Percentiles rank a stretch among this genome's conserved stretches.
Conservation (phyloP, 2,329 filamentous ascomycete genomes). For the Whalleya microplaca region DNA sequence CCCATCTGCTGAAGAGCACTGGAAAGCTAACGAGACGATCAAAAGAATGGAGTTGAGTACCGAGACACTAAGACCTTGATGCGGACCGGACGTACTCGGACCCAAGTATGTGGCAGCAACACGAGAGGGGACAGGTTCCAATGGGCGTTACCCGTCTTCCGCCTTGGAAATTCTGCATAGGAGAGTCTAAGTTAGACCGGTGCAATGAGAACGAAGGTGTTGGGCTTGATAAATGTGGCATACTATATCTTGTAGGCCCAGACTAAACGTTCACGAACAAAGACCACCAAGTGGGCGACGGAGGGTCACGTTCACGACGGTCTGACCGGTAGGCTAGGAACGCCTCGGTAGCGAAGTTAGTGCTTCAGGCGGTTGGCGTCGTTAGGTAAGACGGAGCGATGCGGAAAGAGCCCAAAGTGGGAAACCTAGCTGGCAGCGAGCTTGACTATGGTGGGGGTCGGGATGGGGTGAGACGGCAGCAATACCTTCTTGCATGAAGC, state of each 20-base stretch:
- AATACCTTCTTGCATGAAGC: slow-evolving; percentile 23
- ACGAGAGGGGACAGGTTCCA: slow-evolving; percentile 16
- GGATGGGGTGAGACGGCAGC: slow-evolving; percentile 20
- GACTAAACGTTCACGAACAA: slow-evolving; percentile 12
- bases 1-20: slow-evolving; percentile 7
- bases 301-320: slow-evolving; percentile 25
- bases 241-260: slow-evolving; percentile 15
- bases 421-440: background rate
- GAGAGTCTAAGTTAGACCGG: slow-evolving; percentile 10
- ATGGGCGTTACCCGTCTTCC: slow-evolving; percentile 14
- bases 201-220: slow-evolving; percentile 4
- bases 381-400: slow-evolving; percentile 20
- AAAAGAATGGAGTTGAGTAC: slow-evolving; percentile 11
- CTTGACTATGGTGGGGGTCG: slow-evolving; percentile 19
- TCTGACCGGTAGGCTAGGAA: slow-evolving; percentile 17
- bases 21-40: slow-evolving; percentile 6
- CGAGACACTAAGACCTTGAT: slow-evolving; percentile 5
- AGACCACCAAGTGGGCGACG: slow-evolving; percentile 18
- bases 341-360: slow-evolving; percentile 15
- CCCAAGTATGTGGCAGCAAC: slow-evolving; percentile 16
- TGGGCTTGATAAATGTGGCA: slow-evolving; percentile 13
- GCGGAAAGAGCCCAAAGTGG: slow-evolving; percentile 12
- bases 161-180: slow-evolving; percentile 18
- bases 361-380: slow-evolving; percentile 14
- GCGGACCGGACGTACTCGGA: slow-evolving; percentile 7